Percentiles rank a stretch among this genome's conserved stretches.
Conservation (phyloP, 192 early-diverging fungal genomes). For the Coemansia sp. region DNA sequence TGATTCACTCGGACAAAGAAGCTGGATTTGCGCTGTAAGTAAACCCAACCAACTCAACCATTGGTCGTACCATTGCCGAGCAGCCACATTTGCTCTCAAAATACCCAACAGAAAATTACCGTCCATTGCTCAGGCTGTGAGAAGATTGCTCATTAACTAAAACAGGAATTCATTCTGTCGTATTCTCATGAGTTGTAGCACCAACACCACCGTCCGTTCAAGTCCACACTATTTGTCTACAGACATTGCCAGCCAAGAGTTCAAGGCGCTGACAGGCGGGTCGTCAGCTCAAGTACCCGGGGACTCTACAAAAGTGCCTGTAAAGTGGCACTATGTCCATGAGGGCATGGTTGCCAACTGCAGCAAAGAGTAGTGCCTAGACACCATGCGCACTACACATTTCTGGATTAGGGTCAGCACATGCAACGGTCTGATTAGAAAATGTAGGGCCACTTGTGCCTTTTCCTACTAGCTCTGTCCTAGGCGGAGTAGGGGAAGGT, state of each 20-base stretch:
- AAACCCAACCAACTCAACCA: not conserved
- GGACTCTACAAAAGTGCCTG: not conserved
- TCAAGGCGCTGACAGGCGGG: slow-evolving; percentile 22
- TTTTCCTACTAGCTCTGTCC: not conserved
- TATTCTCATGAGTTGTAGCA: slow-evolving; percentile 26
- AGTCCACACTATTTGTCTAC: slow-evolving; percentile 26
- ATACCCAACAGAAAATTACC: not conserved
- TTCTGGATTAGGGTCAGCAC: slow-evolving; percentile 11
- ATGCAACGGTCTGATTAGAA: not conserved
- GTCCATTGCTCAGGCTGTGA: not conserved
- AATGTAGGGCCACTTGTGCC: slow-evolving; percentile 4
- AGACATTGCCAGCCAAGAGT: slow-evolving; percentile 17
- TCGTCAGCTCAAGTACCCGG: slow-evolving; percentile 10
- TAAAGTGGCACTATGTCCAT: slow-evolving; percentile 37
- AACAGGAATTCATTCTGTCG: not conserved
- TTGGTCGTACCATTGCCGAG: slow-evolving; percentile 15
- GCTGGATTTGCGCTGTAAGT: slow-evolving; percentile 40
- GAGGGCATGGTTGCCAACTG: not conserved
- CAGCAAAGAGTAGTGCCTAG: not conserved
- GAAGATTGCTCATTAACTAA: not conserved
- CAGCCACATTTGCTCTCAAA: not conserved
- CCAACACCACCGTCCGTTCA: slow-evolving; percentile 30
- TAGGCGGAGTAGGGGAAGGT: not conserved
- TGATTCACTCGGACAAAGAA: slow-evolving; percentile 59
- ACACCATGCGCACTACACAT: not conserved